Base-by-base conservation (phyloP, 2,329 filamentous ascomycete genomes). In the Trichothecium roseum region DNA sequence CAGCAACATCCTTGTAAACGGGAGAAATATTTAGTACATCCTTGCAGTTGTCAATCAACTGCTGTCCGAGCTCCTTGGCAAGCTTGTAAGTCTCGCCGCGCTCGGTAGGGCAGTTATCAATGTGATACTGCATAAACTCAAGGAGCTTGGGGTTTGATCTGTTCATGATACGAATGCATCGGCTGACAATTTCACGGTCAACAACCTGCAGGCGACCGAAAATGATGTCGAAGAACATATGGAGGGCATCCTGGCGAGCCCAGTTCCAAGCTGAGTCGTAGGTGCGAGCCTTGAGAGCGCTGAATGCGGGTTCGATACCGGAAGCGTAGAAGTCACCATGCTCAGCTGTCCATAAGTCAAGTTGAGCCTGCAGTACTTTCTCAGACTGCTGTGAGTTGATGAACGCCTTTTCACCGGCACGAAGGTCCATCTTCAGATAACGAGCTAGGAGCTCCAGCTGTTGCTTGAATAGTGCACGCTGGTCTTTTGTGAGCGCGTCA, bases 221-320 rank as follows among this genome's bases (percentile, higher is more conserved):
- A 54, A 98, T 95, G 54, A 98, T 93, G 54, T 98, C 91, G 64
- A 87, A 98, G 69, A 91, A 98, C 89, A 98, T 98, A 66, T 74
- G 91, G 36, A 98, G 76, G 18, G 89, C 91, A 59, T 98, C 91
- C 57, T 98, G 91, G 35, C 91, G 82, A 42, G 87, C 91, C 91
- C 91, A 98, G 60, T 98, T 98, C 91, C 91, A 98, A 1, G 87
- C 93, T 0, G 91, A 96, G 59, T 98, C 91, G 63, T 98, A 98
- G 8, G 91, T 80, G 54, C 91, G 83, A 22, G 91, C 91, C 62
- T 98, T 98, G 43, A 96, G 76, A 4, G 85, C 69, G 53, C 84
- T 93, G 64, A 98, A 98, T 15, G 87, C 81, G 9, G 91, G 91
- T 59, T 93, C 85, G 44, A 98, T 96, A 35, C 91, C 91, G 18